Evolutionary conservation across 352 stramenopile genomes (phyloP), one percentile per base, ranked within the genome.

Genomic region (Phytophthora hibernalis): DNA sequence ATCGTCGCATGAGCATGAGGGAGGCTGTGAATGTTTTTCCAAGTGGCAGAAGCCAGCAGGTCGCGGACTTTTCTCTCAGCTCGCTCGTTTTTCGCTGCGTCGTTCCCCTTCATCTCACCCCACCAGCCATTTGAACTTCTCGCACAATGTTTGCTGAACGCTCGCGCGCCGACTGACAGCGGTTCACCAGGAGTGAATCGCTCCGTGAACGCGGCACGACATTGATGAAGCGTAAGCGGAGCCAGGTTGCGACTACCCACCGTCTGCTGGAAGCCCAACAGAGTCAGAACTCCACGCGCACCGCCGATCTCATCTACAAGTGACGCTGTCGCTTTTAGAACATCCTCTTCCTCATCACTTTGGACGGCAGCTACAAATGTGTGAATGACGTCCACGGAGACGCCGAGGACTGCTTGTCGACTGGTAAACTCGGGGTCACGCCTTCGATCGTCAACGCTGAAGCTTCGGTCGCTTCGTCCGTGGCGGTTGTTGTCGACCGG

Each of bases 21-120:
- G 0, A 96, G 77, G 37, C 78, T 83, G 63, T 96, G 88, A 5
- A 93, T 70, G 65, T 96, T 95, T 51, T 93, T 93, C 88, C 85
- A 96, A 20, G 84, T 83, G 0, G 68, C 74, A 18, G 45, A 50
- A n/a, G 80, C 79, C 43, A 96, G 43, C 7, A 96, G 65, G 22
- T 83, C 52, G 2, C 66, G 50, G 1, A 94, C 59, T 55, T 86
- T 90, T 26, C 49, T 51, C 10, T 75, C 69, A 10, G 85, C 88
- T 15, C 72, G 66, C 5, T 65, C 65, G 49, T 96, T 96, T 54
- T 96, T 93, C 42, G 54, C 53, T 2, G 54, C 66, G 64, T 96
- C 88, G 54, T 86, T 90, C 59, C 86, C 84, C 21, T 80, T 85
- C 43, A 91, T 48, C 21, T 67, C 51, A 0, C 79, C 82, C 72